Percentiles rank a stretch among this genome's conserved stretches.
phyloP scores from a whole-genome alignment of 2,329 filamentous ascomycete genomes.

The Fusarium brevicatenulatum region DNA sequence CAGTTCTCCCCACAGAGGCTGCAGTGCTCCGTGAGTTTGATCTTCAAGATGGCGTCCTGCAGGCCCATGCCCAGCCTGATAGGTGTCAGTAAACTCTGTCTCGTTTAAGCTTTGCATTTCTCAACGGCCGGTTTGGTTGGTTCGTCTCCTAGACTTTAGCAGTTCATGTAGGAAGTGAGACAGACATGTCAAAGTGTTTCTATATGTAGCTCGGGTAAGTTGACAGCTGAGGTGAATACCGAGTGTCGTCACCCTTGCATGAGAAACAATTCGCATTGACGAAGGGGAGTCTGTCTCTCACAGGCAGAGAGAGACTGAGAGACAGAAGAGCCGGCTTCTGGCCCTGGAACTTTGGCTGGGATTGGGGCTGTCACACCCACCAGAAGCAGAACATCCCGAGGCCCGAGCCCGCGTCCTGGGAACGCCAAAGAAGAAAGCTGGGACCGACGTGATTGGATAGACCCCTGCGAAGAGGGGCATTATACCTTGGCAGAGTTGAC shows the following conservation, averaged over 20 bases:
- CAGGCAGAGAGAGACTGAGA: background rate
- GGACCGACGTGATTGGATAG: constrained; percentile 45
- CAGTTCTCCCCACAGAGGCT: constrained; percentile 10
- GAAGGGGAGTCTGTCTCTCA: constrained; percentile 17
- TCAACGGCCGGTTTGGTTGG: background rate
- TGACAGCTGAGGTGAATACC: constrained; percentile 14
- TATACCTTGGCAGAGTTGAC: constrained; percentile 27
- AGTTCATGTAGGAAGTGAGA: background rate
- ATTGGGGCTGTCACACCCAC: constrained; percentile 35
- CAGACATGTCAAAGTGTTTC: background rate
- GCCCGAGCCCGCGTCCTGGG: constrained; percentile 46
- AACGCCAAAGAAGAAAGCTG: constrained; percentile 42
- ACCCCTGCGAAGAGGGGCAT: constrained; percentile 13
- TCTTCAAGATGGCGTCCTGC: constrained; percentile 22
- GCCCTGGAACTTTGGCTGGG: background rate
- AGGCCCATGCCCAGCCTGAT: background rate
- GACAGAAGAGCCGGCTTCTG: background rate
- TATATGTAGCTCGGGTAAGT: background rate
- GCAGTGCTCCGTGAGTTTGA: constrained; percentile 5
- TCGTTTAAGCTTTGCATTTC: background rate
- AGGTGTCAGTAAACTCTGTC: background rate
- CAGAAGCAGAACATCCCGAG: constrained; percentile 47
- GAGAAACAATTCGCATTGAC: constrained; percentile 16
- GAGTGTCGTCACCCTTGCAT: constrained; percentile 2
- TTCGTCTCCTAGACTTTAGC: background rate